These are phyloP conservation scores for Coniochaeta sp. DNA, from an alignment of 2,329 filamentous ascomycete genomes.

Conservation along the genomic window DNA sequence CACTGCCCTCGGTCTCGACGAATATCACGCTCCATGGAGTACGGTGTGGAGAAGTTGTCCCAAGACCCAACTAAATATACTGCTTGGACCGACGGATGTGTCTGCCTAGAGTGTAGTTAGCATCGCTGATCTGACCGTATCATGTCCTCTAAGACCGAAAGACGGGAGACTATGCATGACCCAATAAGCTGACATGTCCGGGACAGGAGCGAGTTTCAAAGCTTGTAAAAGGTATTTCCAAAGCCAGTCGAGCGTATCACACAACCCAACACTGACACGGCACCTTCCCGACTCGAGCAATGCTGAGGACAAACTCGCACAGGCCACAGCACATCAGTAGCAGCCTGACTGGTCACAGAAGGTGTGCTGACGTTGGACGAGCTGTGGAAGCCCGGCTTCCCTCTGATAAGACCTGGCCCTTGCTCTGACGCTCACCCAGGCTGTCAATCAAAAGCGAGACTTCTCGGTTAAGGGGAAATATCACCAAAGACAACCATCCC, in stretches of 20 bases:
- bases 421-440: background rate
- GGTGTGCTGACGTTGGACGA: background rate
- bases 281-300: background rate
- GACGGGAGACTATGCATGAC: background rate
- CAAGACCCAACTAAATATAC: constrained; percentile 85
- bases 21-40: constrained; percentile 74
- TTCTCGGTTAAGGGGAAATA: background rate
- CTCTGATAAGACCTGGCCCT: background rate
- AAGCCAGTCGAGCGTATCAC: background rate
- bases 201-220: background rate
- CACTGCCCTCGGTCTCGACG: constrained; percentile 70
- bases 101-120: constrained; percentile 37
- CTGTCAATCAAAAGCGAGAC: background rate
- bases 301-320: background rate
- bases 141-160: background rate
- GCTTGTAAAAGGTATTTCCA: background rate
- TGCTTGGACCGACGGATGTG: constrained; percentile 52
- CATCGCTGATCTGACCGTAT: background rate
- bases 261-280: background rate
- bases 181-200: background rate
- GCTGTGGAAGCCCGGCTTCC: background rate
- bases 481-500: background rate
- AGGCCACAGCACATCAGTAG: background rate
- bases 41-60: constrained; percentile 82
- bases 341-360: background rate